phyloP scores from a whole-genome alignment of 164 flowering plant genomes.

The Vitis cinerea region DNA sequence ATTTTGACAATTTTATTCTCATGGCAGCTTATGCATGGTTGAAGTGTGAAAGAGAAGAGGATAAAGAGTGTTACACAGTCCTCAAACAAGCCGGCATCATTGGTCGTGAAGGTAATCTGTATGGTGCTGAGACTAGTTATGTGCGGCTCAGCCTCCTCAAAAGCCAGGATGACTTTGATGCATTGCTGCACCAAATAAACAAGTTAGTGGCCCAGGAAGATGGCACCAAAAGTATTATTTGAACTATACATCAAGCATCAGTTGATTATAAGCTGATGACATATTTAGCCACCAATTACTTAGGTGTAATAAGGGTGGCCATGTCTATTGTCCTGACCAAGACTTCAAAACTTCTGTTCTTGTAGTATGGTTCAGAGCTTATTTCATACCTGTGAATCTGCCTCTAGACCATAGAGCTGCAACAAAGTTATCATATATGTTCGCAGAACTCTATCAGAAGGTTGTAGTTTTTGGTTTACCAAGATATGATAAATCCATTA shows the following conservation, averaged over 20 bases:
- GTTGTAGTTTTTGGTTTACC: too few relatives aligned
- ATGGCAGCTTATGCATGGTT: conserved; percentile 75
- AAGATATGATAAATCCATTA: too few relatives aligned
- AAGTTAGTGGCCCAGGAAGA: conserved; percentile 30
- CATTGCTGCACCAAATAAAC: conserved; percentile 19
- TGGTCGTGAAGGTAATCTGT: conserved; percentile 44
- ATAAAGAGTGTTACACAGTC: conserved; percentile 45
- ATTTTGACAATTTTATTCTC: not conserved
- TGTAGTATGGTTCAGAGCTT: too few relatives aligned
- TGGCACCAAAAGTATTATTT: conserved; percentile 14
- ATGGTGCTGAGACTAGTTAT: conserved; percentile 36
- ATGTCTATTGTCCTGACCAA: not conserved
- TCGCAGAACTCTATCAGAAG: too few relatives aligned
- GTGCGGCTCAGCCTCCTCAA: conserved; percentile 55
- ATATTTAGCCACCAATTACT: not conserved
- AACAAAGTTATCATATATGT: too few relatives aligned
- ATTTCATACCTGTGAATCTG: too few relatives aligned
- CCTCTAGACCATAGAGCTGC: too few relatives aligned
- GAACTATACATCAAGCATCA: conserved; percentile 8
- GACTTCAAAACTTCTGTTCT: too few relatives aligned
- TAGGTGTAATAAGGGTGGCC: not conserved
- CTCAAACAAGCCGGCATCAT: conserved; percentile 44
- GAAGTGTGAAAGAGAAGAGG: conserved; percentile 66
- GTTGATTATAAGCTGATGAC: not conserved
- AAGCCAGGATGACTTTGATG: conserved; percentile 41